Percentiles rank a stretch among this genome's conserved stretches.
Conservation (phyloP, 805 yeast genomes). For the Tetrapisispora taiwanensis region DNA sequence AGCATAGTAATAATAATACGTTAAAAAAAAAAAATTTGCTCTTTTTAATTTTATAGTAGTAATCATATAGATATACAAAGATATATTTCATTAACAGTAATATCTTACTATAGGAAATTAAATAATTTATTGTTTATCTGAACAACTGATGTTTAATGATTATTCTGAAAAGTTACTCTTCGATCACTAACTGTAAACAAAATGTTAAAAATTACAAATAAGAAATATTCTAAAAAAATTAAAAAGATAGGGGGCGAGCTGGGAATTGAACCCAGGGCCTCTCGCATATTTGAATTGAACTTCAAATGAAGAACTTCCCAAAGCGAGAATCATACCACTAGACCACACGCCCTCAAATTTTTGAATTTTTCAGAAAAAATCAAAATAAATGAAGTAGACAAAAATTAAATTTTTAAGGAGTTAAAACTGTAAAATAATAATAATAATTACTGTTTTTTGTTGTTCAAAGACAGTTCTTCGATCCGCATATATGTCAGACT, state of each 20-base stretch:
- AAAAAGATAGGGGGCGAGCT: slow-evolving; percentile 29
- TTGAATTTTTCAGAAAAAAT: background rate
- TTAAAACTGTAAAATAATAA: too few relatives aligned
- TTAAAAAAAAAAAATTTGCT: background rate
- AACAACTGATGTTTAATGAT: too few relatives aligned
- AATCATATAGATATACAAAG: too few relatives aligned
- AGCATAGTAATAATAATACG: background rate
- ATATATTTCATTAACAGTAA: too few relatives aligned
- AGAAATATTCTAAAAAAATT: background rate
- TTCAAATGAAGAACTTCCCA: slow-evolving; percentile 9
- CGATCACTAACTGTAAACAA: too few relatives aligned
- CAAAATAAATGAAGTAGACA: background rate
- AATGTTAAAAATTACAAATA: background rate
- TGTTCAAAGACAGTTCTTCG: too few relatives aligned
- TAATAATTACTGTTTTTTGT: too few relatives aligned
- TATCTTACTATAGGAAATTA: too few relatives aligned
- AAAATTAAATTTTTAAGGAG: too few relatives aligned
- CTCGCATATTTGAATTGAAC: slow-evolving; percentile 33
- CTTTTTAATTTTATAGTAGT: too few relatives aligned
- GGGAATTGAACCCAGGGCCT: slow-evolving; percentile 58
- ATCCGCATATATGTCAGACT: too few relatives aligned
- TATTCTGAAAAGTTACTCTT: too few relatives aligned
- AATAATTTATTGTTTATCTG: background rate
- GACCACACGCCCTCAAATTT: slow-evolving; percentile 22
- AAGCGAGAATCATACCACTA: slow-evolving; percentile 28